These are phyloP conservation scores for Penicillium sp. DNA, from an alignment of 2,329 filamentous ascomycete genomes.

Conservation along the genomic window DNA sequence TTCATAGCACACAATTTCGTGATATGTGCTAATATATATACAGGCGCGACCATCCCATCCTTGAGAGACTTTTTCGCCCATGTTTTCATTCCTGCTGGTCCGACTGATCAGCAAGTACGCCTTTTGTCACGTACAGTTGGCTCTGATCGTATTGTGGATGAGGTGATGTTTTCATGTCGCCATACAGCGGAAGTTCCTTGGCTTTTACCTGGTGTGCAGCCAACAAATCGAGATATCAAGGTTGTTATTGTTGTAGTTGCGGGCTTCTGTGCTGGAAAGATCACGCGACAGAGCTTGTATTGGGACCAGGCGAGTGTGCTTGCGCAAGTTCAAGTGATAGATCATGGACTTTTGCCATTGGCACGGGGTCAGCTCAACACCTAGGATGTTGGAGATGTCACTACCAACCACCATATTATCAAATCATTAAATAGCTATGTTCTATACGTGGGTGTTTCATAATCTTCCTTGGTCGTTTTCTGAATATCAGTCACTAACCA, in stretches of 20 bases:
- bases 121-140: conserved; percentile 60
- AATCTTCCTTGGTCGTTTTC: no score
- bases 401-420: no score
- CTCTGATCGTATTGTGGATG: conserved; percentile 59
- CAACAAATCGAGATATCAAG: conserved; percentile 57
- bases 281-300: conserved; percentile 57
- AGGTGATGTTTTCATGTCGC: conserved; percentile 57
- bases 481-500: no score
- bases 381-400: no score
- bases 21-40: neutral
- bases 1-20: neutral
- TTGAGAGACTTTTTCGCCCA: conserved; percentile 54
- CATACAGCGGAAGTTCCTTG: conserved; percentile 58
- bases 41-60: conserved; percentile 24
- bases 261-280: conserved; percentile 31
- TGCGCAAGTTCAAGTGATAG: conserved; percentile 60
- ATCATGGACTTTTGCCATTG: conserved; percentile 54
- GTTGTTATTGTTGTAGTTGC: conserved; percentile 57
- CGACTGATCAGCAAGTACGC: conserved; percentile 50
- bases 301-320: conserved; percentile 66
- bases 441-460: no score
- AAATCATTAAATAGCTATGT: no score
- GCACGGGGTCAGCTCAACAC: neutral
- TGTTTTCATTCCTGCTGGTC: conserved; percentile 54
- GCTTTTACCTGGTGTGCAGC: conserved; percentile 57